A percentile compares a stretch with the other conserved stretches of the same genome.
phyloP scores from a whole-genome alignment of 257 asterid genomes.

The Solanum acaule region DNA sequence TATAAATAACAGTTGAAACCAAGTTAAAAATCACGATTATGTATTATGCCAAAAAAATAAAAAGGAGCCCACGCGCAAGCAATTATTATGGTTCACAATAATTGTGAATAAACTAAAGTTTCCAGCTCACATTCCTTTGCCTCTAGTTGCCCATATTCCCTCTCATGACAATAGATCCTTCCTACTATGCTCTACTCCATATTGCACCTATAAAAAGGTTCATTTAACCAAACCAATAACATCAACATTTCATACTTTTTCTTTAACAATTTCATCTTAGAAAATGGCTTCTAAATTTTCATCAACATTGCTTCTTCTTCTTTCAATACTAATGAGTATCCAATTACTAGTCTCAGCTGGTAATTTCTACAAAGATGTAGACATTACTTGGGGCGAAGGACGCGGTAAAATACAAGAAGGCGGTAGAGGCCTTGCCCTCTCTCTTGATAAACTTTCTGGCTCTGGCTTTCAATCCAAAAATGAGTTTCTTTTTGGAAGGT shows the following conservation, averaged over 20 bases:
- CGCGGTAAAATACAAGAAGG: background rate
- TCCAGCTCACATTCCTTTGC: background rate
- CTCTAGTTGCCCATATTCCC: background rate
- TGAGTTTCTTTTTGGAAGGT: background rate
- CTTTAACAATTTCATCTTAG: background rate
- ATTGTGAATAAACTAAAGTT: background rate
- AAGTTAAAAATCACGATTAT: too few relatives aligned
- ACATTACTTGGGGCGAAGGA: background rate
- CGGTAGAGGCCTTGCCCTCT: background rate
- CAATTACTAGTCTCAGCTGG: slow-evolving; percentile 3
- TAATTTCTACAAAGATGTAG: slow-evolving; percentile 4
- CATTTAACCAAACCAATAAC: background rate
- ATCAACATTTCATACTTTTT: background rate
- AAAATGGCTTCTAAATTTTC: background rate
- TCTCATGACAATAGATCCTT: background rate
- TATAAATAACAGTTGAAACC: too few relatives aligned
- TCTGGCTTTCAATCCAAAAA: slow-evolving; percentile 1
- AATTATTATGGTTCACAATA: background rate
- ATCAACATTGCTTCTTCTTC: background rate
- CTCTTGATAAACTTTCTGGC: background rate
- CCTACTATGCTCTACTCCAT: background rate
- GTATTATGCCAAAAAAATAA: background rate
- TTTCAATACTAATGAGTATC: background rate
- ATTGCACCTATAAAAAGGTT: background rate
- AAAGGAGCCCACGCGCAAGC: background rate